Evolutionary conservation across 352 stramenopile species (phyloP).

Genomic region (Pythium folliculosum): DNA sequence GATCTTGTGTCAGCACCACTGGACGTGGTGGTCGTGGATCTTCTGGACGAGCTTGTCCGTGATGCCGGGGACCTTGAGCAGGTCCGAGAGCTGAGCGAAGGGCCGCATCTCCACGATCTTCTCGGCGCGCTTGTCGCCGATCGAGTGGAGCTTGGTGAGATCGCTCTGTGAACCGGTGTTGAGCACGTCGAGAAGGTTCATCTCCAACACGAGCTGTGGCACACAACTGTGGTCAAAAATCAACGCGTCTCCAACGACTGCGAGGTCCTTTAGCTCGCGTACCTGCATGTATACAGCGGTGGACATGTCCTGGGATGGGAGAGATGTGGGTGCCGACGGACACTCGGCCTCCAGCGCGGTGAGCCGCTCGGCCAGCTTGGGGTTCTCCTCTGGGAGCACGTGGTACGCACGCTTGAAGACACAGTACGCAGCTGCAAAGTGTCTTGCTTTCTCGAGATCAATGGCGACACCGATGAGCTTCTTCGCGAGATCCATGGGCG

Average conservation of each 20-base stretch:
- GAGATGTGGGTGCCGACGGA: constrained; percentile 16
- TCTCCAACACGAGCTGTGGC: constrained; percentile 44
- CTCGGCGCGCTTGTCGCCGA: constrained; percentile 54
- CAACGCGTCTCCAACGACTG: not conserved
- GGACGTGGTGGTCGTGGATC: constrained; percentile 42
- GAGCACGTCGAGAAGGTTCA: constrained; percentile 49
- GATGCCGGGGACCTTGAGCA: constrained; percentile 46
- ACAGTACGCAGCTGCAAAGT: constrained; percentile 37
- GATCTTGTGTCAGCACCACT: constrained; percentile 32
- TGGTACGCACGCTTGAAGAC: constrained; percentile 59
- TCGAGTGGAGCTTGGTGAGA: constrained; percentile 46
- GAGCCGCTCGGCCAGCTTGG: constrained; percentile 50
- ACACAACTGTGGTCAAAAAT: too few species aligned
- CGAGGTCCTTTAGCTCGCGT: not conserved
- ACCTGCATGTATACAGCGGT: constrained; percentile 36
- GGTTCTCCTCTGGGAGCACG: constrained; percentile 47
- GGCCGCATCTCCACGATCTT: constrained; percentile 44
- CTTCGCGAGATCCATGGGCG: constrained; percentile 48
- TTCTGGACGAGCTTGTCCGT: constrained; percentile 46
- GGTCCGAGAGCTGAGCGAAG: constrained; percentile 47
- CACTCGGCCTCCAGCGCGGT: constrained; percentile 34
- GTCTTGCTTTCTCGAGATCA: constrained; percentile 47
- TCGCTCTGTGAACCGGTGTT: constrained; percentile 46
- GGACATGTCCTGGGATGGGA: constrained; percentile 44
- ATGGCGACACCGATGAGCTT: constrained; percentile 60